A percentile compares a stretch with the other conserved stretches of the same genome.
phyloP scores from a whole-genome alignment of 768 basidiomycete species.

The Amanita exitialis region DNA sequence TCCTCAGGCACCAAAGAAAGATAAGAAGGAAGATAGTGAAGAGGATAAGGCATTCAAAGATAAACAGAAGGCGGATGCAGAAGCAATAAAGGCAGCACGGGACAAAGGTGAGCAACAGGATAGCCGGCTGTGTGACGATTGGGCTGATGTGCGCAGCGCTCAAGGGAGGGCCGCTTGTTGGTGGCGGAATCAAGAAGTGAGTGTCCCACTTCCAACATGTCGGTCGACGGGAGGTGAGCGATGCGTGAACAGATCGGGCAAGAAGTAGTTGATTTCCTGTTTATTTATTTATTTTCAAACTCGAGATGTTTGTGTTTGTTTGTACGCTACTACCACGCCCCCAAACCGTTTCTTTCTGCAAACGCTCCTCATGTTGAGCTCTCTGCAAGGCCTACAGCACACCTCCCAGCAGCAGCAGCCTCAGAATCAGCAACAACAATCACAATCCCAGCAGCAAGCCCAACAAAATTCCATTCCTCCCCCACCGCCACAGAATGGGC shows the following conservation, averaged over 20 bases:
- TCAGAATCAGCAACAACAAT: conserved; percentile 49
- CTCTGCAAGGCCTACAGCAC: conserved; percentile 54
- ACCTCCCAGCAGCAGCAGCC: conserved; percentile 52
- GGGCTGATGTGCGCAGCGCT: conserved; percentile 26
- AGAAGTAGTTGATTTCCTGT: conserved; percentile 49
- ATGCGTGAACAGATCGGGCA: conserved; percentile 42
- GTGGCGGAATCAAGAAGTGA: conserved; percentile 81
- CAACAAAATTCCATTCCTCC: conserved; percentile 53
- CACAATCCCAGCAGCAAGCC: conserved; percentile 41
- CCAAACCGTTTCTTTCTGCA: conserved; percentile 7
- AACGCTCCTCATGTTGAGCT: conserved; percentile 55
- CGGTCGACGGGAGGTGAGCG: not conserved
- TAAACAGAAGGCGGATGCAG: conserved; percentile 67
- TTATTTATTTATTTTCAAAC: conserved; percentile 6
- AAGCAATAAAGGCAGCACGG: conserved; percentile 60
- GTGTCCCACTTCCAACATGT: conserved; percentile 15
- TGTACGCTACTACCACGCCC: conserved; percentile 14
- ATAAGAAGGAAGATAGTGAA: conserved; percentile 60
- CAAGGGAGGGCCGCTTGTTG: conserved; percentile 62
- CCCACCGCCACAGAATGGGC: conserved; percentile 76
- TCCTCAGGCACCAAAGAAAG: conserved; percentile 73
- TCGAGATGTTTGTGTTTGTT: conserved; percentile 28
- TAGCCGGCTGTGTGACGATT: conserved; percentile 3
- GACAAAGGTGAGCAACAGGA: conserved; percentile 47
- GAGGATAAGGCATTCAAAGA: conserved; percentile 68